phyloP scores from a whole-genome alignment of 2,329 filamentous ascomycete species.

The Fusarium transvaalense region DNA sequence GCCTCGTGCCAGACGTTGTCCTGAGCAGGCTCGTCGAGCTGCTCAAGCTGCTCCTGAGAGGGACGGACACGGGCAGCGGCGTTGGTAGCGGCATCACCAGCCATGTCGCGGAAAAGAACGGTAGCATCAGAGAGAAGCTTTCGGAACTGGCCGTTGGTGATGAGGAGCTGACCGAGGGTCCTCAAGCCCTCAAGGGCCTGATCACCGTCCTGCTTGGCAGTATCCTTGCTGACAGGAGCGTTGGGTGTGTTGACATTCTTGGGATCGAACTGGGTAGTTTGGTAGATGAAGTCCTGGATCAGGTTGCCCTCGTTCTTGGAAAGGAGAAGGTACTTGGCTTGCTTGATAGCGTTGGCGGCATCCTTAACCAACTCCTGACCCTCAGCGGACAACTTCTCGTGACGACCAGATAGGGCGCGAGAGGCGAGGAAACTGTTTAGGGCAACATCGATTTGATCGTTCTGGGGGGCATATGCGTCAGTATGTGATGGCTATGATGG shows the following conservation, averaged over 20 bases:
- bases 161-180: slow-evolving; percentile 87
- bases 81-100: slow-evolving; percentile 86
- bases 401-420: slow-evolving; percentile 76
- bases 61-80: slow-evolving; percentile 82
- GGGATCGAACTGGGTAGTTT: slow-evolving; percentile 80
- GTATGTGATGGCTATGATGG: background rate
- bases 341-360: slow-evolving; percentile 80
- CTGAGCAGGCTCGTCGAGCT: slow-evolving; percentile 85
- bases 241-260: slow-evolving; percentile 72
- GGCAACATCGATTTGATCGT: slow-evolving; percentile 95
- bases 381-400: slow-evolving; percentile 82
- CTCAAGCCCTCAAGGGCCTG: slow-evolving; percentile 86
- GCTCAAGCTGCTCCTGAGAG: slow-evolving; percentile 77
- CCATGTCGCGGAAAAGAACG: slow-evolving; percentile 88
- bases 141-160: slow-evolving; percentile 96
- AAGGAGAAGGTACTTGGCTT: slow-evolving; percentile 86
- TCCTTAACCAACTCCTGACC: slow-evolving; percentile 84
- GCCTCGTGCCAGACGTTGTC: slow-evolving; percentile 96
- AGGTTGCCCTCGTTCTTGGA: slow-evolving; percentile 96
- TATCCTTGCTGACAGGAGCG: slow-evolving; percentile 79
- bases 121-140: slow-evolving; percentile 81
- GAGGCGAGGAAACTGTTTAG: slow-evolving; percentile 88
- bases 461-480: slow-evolving; percentile 63
- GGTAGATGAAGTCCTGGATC: slow-evolving; percentile 97
- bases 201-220: slow-evolving; percentile 84